Evolutionary conservation across 257 asterid genomes (phyloP).

Genomic region (Ligustrum vulgare): DNA sequence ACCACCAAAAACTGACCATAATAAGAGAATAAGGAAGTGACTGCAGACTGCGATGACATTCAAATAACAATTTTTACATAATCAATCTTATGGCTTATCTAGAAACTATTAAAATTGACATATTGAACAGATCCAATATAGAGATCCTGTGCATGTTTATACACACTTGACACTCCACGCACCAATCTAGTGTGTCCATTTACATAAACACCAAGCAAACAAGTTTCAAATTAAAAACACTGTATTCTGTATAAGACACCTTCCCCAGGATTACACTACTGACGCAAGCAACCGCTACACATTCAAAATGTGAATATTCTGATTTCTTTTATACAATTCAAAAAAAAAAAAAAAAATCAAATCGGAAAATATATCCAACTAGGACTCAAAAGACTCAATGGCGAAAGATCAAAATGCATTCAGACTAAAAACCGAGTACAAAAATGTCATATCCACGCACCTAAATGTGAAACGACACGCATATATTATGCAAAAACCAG

Average conservation of each 20-base stretch:
- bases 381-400: neutral
- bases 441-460: neutral
- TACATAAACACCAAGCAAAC: neutral
- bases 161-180: neutral
- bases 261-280: neutral
- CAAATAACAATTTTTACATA: neutral
- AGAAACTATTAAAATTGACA: neutral
- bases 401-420: neutral
- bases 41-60: neutral
- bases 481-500: slow-evolving; percentile 6
- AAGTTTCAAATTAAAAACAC: neutral
- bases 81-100: neutral
- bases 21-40: neutral
- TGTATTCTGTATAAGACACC: neutral
- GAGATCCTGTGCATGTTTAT: slow-evolving; percentile 9
- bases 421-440: slow-evolving; percentile 13
- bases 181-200: neutral
- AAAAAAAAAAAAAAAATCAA: neutral
- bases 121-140: neutral
- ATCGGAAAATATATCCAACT: neutral
- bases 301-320: neutral
- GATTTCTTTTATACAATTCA: neutral
- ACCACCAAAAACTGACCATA: slow-evolving; percentile 4
- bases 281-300: slow-evolving; percentile 8
- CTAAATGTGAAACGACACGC: neutral